Conservation (phyloP, 805 yeast genomes). For the Yueomyces sinensis region DNA sequence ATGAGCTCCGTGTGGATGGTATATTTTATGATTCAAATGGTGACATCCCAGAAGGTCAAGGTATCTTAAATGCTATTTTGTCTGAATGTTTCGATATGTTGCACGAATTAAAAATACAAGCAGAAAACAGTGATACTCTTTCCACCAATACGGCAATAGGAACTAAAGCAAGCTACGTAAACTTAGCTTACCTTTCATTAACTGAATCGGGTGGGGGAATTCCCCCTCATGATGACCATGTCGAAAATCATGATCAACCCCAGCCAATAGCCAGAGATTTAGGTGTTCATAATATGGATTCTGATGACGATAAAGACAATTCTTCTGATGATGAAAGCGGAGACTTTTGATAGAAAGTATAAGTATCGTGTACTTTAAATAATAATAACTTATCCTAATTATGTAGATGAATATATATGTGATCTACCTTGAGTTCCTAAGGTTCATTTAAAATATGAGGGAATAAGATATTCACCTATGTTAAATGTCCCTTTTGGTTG, state of each 20-base stretch:
- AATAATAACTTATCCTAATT: no score
- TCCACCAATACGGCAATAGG: neutral
- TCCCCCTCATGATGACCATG: neutral
- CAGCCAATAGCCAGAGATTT: conserved; percentile 1
- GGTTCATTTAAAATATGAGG: no score
- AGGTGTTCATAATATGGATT: neutral
- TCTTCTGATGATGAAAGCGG: neutral
- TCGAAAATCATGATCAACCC: neutral
- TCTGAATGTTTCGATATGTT: conserved; percentile 92
- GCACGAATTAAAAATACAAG: conserved; percentile 80
- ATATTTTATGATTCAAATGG: conserved; percentile 71
- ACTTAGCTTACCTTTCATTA: neutral
- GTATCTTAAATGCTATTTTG: conserved; percentile 76
- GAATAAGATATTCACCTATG: no score
- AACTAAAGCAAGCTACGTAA: neutral
- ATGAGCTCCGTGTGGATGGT: conserved; percentile 79
- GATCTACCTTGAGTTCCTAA: no score
- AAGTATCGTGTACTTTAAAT: no score
- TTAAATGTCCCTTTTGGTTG: no score
- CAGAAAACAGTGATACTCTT: conserved; percentile 29
- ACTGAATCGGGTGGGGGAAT: neutral
- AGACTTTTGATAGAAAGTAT: no score
- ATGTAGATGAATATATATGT: no score
- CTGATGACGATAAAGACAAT: conserved; percentile 1
- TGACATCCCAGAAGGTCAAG: conserved; percentile 96